phyloP scores from a whole-genome alignment of 331 rosid species.

The Pyrus hybrid region DNA sequence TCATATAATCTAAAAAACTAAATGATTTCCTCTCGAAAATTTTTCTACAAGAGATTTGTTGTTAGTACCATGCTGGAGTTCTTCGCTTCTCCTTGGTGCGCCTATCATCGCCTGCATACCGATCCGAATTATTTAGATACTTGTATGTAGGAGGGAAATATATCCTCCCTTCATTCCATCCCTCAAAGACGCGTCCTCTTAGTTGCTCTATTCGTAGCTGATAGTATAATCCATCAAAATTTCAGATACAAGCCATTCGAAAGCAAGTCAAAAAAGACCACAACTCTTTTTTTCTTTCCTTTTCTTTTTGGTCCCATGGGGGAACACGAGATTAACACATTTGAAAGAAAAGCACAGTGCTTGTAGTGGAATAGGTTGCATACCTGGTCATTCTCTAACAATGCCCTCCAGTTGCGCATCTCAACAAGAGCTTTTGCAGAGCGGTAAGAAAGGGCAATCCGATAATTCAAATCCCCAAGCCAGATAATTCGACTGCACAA shows the following conservation, averaged over 20 bases:
- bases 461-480: conserved; percentile 97
- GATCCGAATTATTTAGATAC: conserved; percentile 87
- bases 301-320: neutral
- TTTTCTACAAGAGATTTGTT: neutral
- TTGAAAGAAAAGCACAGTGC: neutral
- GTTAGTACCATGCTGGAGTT: conserved; percentile 92
- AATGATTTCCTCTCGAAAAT: neutral
- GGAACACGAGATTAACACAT: neutral
- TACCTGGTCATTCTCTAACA: conserved; percentile 97
- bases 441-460: conserved; percentile 96
- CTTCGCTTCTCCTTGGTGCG: conserved; percentile 83
- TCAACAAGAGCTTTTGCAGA: conserved; percentile 94
- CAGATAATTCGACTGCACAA: conserved; percentile 82
- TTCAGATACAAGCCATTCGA: conserved; percentile 14
- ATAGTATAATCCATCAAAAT: conserved; percentile 14
- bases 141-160: conserved; percentile 99
- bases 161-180: conserved; percentile 93
- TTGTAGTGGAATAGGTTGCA: conserved; percentile 10
- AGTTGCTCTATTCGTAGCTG: conserved; percentile 82
- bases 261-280: conserved; percentile 10
- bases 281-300: neutral
- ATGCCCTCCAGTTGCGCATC: conserved; percentile 89
- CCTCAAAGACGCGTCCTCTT: conserved; percentile 72
- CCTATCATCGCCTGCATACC: conserved; percentile 85
- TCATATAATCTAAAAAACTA: neutral